Conservation (phyloP, 257 asterid genomes). For the Eucommia ulmoides region DNA sequence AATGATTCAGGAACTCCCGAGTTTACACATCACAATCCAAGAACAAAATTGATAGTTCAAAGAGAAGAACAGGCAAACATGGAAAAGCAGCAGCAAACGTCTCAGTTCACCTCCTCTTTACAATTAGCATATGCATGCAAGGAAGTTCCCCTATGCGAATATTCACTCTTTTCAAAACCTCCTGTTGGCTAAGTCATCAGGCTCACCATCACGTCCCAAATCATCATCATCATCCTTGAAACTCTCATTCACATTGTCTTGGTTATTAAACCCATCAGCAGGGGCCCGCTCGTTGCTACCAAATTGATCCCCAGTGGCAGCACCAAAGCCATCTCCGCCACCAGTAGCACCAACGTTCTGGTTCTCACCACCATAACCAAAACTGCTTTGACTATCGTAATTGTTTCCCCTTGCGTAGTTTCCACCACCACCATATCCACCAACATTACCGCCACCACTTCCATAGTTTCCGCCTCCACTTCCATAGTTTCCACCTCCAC, state of each 20-base stretch:
- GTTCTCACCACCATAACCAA: conserved; percentile 11
- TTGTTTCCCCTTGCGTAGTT: conserved; percentile 7
- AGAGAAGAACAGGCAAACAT: too few species aligned
- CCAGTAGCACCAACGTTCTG: conserved; percentile 24
- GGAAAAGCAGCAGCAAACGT: too few species aligned
- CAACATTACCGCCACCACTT: conserved; percentile 6
- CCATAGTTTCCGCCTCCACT: conserved; percentile 3
- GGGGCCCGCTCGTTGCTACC: conserved; percentile 3
- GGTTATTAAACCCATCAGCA: conserved; percentile 13
- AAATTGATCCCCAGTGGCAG: conserved; percentile 7
- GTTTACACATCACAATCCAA: too few species aligned
- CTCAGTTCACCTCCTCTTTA: too few species aligned
- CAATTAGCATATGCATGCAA: too few species aligned
- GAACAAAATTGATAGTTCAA: too few species aligned
- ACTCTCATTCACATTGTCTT: conserved; percentile 11
- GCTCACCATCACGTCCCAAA: too few species aligned
- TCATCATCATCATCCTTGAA: conserved; percentile 5
- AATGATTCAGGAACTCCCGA: too few species aligned
- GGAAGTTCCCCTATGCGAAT: too few species aligned
- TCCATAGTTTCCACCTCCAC: conserved; percentile 7
- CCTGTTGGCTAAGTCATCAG: not conserved
- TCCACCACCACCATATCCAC: conserved; percentile 13
- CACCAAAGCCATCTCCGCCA: conserved; percentile 14
- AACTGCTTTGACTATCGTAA: not conserved
- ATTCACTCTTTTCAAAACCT: not conserved